Evolutionary conservation across 2,329 filamentous ascomycete species (phyloP).

Genomic region (Hypoxylon sp.): DNA sequence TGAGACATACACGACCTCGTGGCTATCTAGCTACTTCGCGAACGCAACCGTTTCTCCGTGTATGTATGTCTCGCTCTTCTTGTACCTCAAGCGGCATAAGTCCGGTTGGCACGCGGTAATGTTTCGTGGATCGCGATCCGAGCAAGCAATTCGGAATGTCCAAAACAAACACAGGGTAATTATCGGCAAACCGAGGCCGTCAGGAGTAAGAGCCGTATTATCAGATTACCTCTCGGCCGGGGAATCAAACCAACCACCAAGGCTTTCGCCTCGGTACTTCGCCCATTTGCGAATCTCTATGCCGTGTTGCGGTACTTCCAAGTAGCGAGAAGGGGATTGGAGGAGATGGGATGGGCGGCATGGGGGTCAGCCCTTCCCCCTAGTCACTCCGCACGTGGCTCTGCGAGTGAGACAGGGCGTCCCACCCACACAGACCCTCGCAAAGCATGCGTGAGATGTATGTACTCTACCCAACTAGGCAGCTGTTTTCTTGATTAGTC

Average conservation of each 20-base stretch:
- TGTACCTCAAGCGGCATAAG: neutral
- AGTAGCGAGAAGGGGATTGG: constrained; percentile 7
- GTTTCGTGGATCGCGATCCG: constrained; percentile 15
- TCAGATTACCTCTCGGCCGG: constrained; percentile 9
- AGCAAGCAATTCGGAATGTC: neutral
- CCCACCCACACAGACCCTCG: constrained; percentile 26
- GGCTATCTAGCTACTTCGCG: constrained; percentile 20
- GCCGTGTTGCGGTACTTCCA: constrained; percentile 10
- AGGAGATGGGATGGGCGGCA: constrained; percentile 13
- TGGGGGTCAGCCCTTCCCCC: constrained; percentile 18
- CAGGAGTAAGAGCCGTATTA: constrained; percentile 6
- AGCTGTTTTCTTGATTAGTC: constrained; percentile 32
- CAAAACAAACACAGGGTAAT: constrained; percentile 3
- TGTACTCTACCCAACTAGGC: constrained; percentile 32
- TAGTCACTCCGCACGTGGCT: constrained; percentile 44
- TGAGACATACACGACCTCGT: constrained; percentile 36
- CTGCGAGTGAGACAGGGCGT: constrained; percentile 27
- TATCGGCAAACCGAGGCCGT: neutral
- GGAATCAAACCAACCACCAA: constrained; percentile 7
- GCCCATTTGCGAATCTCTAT: constrained; percentile 9
- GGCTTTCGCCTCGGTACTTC: constrained; percentile 23
- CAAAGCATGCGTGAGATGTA: constrained; percentile 37
- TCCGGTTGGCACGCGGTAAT: neutral
- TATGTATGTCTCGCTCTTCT: constrained; percentile 18
- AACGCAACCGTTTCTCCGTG: constrained; percentile 15